Evolutionary conservation across 192 early-diverging fungal genomes (phyloP), one percentile per base, ranked within the genome.

Genomic region (Mortierella antarctica): DNA sequence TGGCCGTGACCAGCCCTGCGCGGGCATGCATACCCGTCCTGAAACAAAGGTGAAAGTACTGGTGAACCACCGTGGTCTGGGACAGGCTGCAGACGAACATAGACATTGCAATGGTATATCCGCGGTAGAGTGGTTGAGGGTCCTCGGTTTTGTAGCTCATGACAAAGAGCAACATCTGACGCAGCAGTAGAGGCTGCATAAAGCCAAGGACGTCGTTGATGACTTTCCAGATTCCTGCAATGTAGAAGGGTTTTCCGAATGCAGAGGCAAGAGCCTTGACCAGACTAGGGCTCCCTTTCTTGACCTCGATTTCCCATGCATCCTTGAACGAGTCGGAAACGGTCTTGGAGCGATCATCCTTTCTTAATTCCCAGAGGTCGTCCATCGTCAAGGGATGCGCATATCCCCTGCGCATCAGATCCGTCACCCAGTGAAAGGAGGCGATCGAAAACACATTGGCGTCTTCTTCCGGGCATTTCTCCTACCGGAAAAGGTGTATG

Each of bases 381-480:
- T 90, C 89, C 74, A 88, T 85, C 4, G 83, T 85, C 63, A 97
- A 84, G 44, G 90, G 92, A 71, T 95, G 93, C 31, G 82, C 69
- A 65, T 89, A 91, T 6, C 96, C 96, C 47, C 91, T 78, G 56
- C 92, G 90, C 83, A 99, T 93, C 66, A 98, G 69, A 14, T 90
- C 88, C 53, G 92, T 91, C 90, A 99, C 93, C 97, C 97, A 99
- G 44, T 90, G 84, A 82, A 98, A 99, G 4, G 92, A 90, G 1
- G 96, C 70, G 13, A 86, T 87, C 44, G 92, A 93, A 69, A 96
- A 96, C 20, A 99, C 88, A 74, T 94, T 93, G 52, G 96, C 91
- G 9, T 83, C 88, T 20, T 90, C 91, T 71, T 97, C 96, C 6
- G 96, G 95, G 55, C 87, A 88, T 31, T 74, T 72, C 67, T 85